phyloP scores from a whole-genome alignment of 345 rosid genomes.

The Microthlaspi erraticum region DNA sequence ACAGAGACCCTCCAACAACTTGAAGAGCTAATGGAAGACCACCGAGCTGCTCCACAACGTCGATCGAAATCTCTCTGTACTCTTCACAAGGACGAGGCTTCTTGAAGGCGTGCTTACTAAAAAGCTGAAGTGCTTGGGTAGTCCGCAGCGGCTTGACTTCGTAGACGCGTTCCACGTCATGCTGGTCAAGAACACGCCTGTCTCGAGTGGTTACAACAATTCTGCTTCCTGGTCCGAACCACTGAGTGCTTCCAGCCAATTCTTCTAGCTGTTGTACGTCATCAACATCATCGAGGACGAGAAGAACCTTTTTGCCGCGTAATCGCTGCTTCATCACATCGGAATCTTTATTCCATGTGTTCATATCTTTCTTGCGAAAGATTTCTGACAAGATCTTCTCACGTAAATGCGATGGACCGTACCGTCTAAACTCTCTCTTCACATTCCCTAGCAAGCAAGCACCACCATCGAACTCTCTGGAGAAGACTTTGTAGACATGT shows the following conservation, averaged over 20 bases:
- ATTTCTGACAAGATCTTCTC: constrained; percentile 34
- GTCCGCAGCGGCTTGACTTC: constrained; percentile 39
- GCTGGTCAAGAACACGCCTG: constrained; percentile 38
- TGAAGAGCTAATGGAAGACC: constrained; percentile 52
- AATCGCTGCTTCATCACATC: constrained; percentile 36
- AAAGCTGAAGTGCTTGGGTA: constrained; percentile 46
- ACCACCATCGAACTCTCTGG: constrained; percentile 46
- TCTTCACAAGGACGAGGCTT: constrained; percentile 33
- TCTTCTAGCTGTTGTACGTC: constrained; percentile 36
- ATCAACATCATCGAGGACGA: constrained; percentile 44
- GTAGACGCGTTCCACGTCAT: constrained; percentile 35
- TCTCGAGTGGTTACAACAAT: constrained; percentile 44
- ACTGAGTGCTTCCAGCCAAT: constrained; percentile 31
- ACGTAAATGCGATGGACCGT: constrained; percentile 24
- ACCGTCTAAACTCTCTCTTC: constrained; percentile 38
- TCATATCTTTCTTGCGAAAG: constrained; percentile 18
- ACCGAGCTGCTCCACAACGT: constrained; percentile 37
- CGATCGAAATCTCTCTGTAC: constrained; percentile 31
- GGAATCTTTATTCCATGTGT: constrained; percentile 16
- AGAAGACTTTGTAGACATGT: constrained; percentile 41
- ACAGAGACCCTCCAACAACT: constrained; percentile 47
- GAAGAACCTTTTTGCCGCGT: constrained; percentile 34
- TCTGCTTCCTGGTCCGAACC: constrained; percentile 49
- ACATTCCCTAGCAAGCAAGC: constrained; percentile 51
- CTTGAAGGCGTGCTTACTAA: constrained; percentile 43